Evolutionary conservation across 192 early-diverging fungal genomes (phyloP), one percentile per base, ranked within the genome.

Genomic region (Coemansia sp.): DNA sequence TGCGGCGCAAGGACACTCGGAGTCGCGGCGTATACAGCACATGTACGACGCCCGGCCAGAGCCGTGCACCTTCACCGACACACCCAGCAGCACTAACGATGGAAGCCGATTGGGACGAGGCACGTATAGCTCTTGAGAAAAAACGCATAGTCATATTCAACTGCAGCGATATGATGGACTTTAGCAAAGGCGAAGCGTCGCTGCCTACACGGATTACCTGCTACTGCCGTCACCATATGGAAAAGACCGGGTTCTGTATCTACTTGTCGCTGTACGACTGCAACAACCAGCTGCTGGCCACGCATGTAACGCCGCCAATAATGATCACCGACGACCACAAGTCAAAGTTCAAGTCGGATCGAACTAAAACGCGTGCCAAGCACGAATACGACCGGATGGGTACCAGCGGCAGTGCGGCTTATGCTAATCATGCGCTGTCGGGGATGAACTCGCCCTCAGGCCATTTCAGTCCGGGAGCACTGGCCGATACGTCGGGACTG

Each of bases 281-380:
- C 43, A 67, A 69, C 48, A 81, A 81, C 56, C 60, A 67, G 11
- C 67, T 88, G 32, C 68, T 95, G 26, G 93, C 93, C 9, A 82
- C 80, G 9, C 91, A 90, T 17, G 70, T 90, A 36, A 92, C 93
- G 16, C 87, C 93, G 5, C 91, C 94, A 8, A 95, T 97, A 48
- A 87, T 96, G 85, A 94, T 97, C 66, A 97, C 94, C 5, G 94
- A 97, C 58, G 94, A 97, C 75, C 94, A 97, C 82, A 97, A 97
- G 72, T 91, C 89, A 11, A 90, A 90, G 62, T 60, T 76, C 36
- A 85, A 84, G 60, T 68, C 62, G 7, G 69, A 75, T 48, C 62
- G 75, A 23, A 79, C 59, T 40, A 82, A 76, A 43, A 67, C 61
- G 21, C 72, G 82, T 20, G 56, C 66, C 21, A 74, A 76, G 64